Evolutionary conservation across 768 basidiomycete genomes (phyloP).

Genomic region (Boletellus ananiceps): DNA sequence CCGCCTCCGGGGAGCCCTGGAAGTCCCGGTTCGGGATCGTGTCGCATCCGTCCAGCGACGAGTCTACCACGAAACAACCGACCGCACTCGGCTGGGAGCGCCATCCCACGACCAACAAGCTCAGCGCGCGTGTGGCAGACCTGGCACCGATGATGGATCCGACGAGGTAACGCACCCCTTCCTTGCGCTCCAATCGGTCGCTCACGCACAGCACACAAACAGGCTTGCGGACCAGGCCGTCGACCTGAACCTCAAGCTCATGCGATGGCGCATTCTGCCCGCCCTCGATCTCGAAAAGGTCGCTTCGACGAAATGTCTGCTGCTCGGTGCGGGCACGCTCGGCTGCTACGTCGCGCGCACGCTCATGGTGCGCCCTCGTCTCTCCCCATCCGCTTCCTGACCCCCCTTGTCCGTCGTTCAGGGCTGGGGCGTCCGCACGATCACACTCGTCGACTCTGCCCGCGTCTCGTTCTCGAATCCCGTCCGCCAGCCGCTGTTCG

Average conservation of each 20-base stretch:
- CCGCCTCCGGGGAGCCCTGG: slow-evolving; percentile 41
- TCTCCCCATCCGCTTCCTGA: not conserved
- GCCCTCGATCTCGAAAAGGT: slow-evolving; percentile 85
- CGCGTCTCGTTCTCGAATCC: slow-evolving; percentile 96
- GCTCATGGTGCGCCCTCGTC: slow-evolving; percentile 57
- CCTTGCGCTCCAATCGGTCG: not conserved
- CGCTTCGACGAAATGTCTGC: slow-evolving; percentile 69
- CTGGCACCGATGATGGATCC: slow-evolving; percentile 98
- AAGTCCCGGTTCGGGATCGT: slow-evolving; percentile 63
- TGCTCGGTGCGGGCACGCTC: slow-evolving; percentile 93
- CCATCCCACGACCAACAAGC: slow-evolving; percentile 72
- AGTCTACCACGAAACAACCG: slow-evolving; percentile 41
- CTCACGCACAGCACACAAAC: not conserved
- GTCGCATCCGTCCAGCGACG: slow-evolving; percentile 13
- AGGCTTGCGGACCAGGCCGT: slow-evolving; percentile 95
- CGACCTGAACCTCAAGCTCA: slow-evolving; percentile 95
- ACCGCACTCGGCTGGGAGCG: slow-evolving; percentile 94
- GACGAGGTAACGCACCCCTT: slow-evolving; percentile 42
- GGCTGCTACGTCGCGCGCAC: slow-evolving; percentile 94
- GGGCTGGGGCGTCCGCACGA: slow-evolving; percentile 95
- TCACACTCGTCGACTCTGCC: slow-evolving; percentile 89
- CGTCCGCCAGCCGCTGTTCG: slow-evolving; percentile 93
- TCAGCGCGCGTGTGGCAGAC: slow-evolving; percentile 85
- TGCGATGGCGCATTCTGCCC: slow-evolving; percentile 96
- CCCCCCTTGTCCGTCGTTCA: slow-evolving; percentile 24